Conservation (phyloP, 306 rosid species). For the Lathyrus aphaca region DNA sequence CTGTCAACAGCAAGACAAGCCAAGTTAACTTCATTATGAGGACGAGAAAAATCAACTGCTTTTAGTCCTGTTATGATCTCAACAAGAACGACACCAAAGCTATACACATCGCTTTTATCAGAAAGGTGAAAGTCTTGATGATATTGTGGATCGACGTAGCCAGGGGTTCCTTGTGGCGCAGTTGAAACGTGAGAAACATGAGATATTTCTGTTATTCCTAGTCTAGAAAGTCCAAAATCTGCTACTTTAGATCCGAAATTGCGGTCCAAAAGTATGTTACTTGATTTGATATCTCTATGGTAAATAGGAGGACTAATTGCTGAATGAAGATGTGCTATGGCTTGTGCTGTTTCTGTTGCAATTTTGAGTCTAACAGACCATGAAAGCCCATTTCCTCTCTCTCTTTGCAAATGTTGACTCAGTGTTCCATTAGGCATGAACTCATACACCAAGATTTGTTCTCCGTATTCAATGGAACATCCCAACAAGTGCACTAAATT, state of each 20-base stretch:
- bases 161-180: conserved; percentile 97
- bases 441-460: conserved; percentile 84
- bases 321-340: conserved; percentile 85
- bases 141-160: conserved; percentile 93
- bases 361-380: conserved; percentile 75
- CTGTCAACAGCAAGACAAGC: conserved; percentile 71
- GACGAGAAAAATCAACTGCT: conserved; percentile 83
- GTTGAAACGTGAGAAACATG: conserved; percentile 93
- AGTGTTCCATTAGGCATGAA: conserved; percentile 95
- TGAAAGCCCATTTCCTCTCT: conserved; percentile 79
- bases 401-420: conserved; percentile 74
- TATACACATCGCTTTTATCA: conserved; percentile 91
- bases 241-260: conserved; percentile 78
- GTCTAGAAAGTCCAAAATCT: conserved; percentile 94
- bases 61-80: conserved; percentile 83
- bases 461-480: conserved; percentile 76
- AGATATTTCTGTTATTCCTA: conserved; percentile 75
- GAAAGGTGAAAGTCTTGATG: conserved; percentile 94
- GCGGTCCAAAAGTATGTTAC: conserved; percentile 77
- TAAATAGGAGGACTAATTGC: conserved; percentile 75
- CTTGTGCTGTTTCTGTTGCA: conserved; percentile 88
- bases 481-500: conserved; percentile 83
- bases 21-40: conserved; percentile 73
- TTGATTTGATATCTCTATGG: conserved; percentile 91
- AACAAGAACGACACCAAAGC: conserved; percentile 90